Evolutionary conservation across 1,139 yeast species (phyloP).

Genomic region (Suhomyces guaymorum): DNA sequence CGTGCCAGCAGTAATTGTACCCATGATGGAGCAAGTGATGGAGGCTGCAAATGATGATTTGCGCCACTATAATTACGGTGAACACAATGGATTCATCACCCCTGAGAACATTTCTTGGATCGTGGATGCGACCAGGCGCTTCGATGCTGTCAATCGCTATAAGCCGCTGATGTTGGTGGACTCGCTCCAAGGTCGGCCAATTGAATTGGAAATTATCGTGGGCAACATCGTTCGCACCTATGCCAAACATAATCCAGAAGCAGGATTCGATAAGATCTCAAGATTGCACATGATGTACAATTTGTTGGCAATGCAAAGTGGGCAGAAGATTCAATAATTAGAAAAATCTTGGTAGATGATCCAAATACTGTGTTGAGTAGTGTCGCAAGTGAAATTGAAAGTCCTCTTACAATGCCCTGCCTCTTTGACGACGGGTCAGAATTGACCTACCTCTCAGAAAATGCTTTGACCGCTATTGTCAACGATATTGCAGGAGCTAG

Average conservation of each 20-base stretch:
- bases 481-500: constrained; percentile 4
- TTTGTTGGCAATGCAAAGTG: constrained; percentile 29
- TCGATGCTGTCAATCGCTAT: constrained; percentile 25
- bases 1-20: constrained; percentile 22
- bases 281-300: constrained; percentile 32
- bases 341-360: background rate
- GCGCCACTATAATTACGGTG: constrained; percentile 16
- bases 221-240: constrained; percentile 26
- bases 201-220: constrained; percentile 61
- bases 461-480: constrained; percentile 40
- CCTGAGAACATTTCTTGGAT: constrained; percentile 21
- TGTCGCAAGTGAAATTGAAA: background rate
- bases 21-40: constrained; percentile 29
- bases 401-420: too few species aligned
- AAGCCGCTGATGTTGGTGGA: constrained; percentile 76
- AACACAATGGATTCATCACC: constrained; percentile 17
- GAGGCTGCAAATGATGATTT: constrained; percentile 28
- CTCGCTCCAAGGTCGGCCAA: constrained; percentile 63
- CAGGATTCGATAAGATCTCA: constrained; percentile 19
- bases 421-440: constrained; percentile 72
- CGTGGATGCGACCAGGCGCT: constrained; percentile 18
- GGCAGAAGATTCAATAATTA: constrained; percentile 1
- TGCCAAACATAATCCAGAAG: constrained; percentile 11
- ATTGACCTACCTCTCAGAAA: constrained; percentile 51
- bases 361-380: background rate